Evolutionary conservation across 257 asterid species (phyloP).

Genomic region (Leptodermis oblonga): DNA sequence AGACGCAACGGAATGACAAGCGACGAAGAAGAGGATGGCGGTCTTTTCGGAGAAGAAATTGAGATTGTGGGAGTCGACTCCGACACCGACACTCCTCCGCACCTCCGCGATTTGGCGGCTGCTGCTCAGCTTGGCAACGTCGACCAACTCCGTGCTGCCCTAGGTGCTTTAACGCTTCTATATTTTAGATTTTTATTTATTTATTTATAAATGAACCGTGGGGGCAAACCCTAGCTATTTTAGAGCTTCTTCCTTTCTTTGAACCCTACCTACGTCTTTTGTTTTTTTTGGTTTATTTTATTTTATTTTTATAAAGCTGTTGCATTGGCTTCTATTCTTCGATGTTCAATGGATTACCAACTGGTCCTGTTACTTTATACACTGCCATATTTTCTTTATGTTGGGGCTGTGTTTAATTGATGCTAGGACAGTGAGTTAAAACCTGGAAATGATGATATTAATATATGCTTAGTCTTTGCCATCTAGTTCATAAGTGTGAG

Average conservation of each 20-base stretch:
- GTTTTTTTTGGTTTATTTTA: too few species aligned
- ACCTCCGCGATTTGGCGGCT: slow-evolving; percentile 68
- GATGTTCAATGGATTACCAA: too few species aligned
- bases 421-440: neutral
- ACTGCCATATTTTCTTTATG: too few species aligned
- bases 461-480: neutral
- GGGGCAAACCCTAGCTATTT: too few species aligned
- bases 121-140: slow-evolving; percentile 75
- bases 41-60: slow-evolving; percentile 56
- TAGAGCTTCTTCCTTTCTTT: too few species aligned
- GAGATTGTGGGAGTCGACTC: slow-evolving; percentile 39
- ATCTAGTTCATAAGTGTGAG: too few species aligned
- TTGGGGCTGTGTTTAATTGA: neutral
- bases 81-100: slow-evolving; percentile 53
- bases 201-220: too few species aligned
- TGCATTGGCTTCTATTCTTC: neutral
- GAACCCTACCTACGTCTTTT: too few species aligned
- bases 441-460: neutral
- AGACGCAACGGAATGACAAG: slow-evolving; percentile 47
- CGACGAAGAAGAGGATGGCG: slow-evolving; percentile 55
- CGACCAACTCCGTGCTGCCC: slow-evolving; percentile 61
- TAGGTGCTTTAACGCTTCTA: slow-evolving; percentile 34
- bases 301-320: neutral
- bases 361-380: neutral
- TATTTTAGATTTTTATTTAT: neutral